Conservation (phyloP, 495 filamentous ascomycete genomes). For the Tetracladium marchalianum region DNA sequence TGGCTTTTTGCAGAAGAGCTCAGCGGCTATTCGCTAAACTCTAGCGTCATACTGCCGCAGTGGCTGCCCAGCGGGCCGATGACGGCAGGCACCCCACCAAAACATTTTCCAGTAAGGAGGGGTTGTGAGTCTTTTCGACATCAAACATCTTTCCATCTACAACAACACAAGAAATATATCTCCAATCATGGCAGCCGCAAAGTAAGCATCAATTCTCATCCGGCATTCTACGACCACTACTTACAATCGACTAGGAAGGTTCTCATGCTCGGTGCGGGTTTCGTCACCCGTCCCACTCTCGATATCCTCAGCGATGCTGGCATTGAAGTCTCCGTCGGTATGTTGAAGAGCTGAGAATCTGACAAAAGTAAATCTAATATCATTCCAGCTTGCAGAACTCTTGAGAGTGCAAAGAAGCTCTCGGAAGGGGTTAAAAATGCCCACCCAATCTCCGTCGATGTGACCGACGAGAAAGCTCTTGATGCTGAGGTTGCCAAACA, state of each 20-base stretch:
- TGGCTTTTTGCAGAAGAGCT: constrained; percentile 5
- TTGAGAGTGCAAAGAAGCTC: constrained; percentile 66
- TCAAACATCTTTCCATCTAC: neutral
- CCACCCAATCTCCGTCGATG: constrained; percentile 72
- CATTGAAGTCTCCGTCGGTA: constrained; percentile 77
- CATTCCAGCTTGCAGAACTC: constrained; percentile 68
- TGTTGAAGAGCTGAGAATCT: constrained; percentile 16
- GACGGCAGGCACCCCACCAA: constrained; percentile 8
- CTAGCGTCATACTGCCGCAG: too few relatives aligned
- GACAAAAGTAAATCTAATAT: neutral
- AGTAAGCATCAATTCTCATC: neutral
- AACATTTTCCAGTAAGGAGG: constrained; percentile 7
- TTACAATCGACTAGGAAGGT: constrained; percentile 33
- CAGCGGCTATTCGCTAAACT: neutral
- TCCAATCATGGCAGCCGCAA: constrained; percentile 16
- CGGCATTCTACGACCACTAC: neutral
- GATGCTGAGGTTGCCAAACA: constrained; percentile 69
- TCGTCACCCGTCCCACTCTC: constrained; percentile 73
- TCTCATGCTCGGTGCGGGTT: constrained; percentile 68
- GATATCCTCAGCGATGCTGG: constrained; percentile 65
- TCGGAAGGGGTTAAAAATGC: constrained; percentile 60
- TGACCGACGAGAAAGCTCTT: constrained; percentile 59
- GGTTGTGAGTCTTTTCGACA: neutral
- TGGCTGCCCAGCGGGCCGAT: neutral
- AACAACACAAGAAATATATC: neutral